Base-by-base conservation (phyloP, 2,329 filamentous ascomycete species). In the Ophiostoma perfectum region DNA sequence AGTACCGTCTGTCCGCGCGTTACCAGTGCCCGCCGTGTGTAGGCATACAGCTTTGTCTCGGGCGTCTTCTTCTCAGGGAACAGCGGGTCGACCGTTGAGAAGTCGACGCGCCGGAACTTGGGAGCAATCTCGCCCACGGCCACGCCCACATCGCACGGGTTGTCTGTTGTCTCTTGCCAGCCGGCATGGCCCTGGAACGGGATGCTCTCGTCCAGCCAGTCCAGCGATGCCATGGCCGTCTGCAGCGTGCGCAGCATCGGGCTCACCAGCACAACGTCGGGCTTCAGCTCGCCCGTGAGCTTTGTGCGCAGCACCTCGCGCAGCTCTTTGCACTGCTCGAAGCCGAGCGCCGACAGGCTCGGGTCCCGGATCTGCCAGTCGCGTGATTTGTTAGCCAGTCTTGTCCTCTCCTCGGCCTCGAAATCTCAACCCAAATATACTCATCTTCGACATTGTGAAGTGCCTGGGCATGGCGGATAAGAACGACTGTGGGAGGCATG, bases 381-480 rank as follows among this genome's bases (percentile, higher is more conserved):
- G 73, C 79, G 83, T 85, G 4, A 6, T n/a, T 8, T 2, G 44
- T 68, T 42, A 63, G 71, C 77, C 67, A 77, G 3, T n/a, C 14
- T n/a, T 39, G 36, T 7, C 3, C 2, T n/a, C 5, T 42, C 4
- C 12, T 41, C 8, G 9, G 5, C 14, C 44, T 18, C 7, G 12
- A 4, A 8, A 18, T 3, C 14, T 42, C 5, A 9, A 82, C 1
- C 27, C 27, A 27, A 27, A 27, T 27, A 27, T 27, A 27, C 83
- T 78, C 79, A 85, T 85, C 76, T 65, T 78, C 74, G 14, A 79
- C 77, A 70, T 87, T 87, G 75, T 87, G 84, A n/a, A 81, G 74
- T 8, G 81, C 84, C 78, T 98, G 91, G 16, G 91, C 94, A 83
- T 98, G 94, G 73, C 94, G 90, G 75, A 97, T 89, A 75, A 98